Evolutionary conservation across 2,329 filamentous ascomycete genomes (phyloP), one percentile per base, ranked within the genome.

Genomic region (Nemania bipapillata): DNA sequence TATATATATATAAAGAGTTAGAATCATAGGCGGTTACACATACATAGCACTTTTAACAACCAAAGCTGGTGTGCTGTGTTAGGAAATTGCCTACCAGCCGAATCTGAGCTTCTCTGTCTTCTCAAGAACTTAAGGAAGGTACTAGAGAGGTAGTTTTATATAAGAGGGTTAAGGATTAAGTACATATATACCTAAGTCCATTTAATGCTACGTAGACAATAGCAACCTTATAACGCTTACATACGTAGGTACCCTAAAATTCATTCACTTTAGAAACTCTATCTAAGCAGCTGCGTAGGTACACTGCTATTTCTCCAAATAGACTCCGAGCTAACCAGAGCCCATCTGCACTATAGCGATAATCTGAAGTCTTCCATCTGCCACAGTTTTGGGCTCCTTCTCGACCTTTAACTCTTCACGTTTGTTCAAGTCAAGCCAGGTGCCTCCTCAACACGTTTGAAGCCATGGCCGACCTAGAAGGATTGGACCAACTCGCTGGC

Each of bases 401-500:
- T 49, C 12, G 28, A 8, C 28, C 50, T 11, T 20, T n/a, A 32
- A 24, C 5, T 32, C 24, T 22, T n/a, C 15, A 12, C 50, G 54
- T 26, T 15, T 22, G 60, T 30, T 35, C 3, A 22, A 24, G 8
- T 20, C 26, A 1, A 52, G 20, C 9, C 4, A 32, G 15, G 26
- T 47, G 24, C n/a, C 5, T 15, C 9, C 1, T 24, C n/a, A 1
- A 32, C 2, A 50, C 7, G 11, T 30, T 17, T 17, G 17, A 54
- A 55, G n/a, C 32, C 22, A 70, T 70, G 64, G 35, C 50, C 2
- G 4, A 12, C 35, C 28, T 2, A 24, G 55, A 55, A 26, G 22
- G n/a, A 9, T 6, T 20, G 28, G 47, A 35, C 32, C 53, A 20
- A 9, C 64, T 56, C 12, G 45, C 62, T 7, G 63, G 69, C 63